Base-by-base conservation (phyloP, 139 green algal genomes). In the Chlorella sp. region DNA sequence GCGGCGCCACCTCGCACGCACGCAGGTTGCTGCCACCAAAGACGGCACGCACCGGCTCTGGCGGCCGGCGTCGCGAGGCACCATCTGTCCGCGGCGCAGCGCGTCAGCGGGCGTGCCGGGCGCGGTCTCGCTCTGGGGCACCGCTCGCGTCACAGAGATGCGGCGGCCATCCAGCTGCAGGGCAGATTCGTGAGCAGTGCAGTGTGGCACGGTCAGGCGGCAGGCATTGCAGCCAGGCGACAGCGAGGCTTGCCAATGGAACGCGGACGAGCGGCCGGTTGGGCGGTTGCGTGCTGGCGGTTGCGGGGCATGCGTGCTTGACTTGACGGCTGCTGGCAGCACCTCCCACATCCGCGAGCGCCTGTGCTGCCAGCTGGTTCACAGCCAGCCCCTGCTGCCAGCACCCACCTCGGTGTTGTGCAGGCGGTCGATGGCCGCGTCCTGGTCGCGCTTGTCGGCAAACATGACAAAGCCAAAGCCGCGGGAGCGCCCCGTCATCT, bases 391-490 rank as follows among this genome's bases (percentile, higher is more conserved):
- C 7, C 7, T 11, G 44, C 44, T 7, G 51, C 51, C 51, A 60
- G 51, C 51, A 60, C 51, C 51, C 51, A 60, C 51, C 51, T 98
- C 92, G 36, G 87, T 91, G 56, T 93, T 88, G 83, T 98, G 94
- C 90, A 97, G 88, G 51, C 90, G 78, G 4, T 84, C 81, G n/a
- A 96, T 92, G 20, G 94, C 93, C 2, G 73, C 88, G 69, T 95
- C 82, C 80, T 93, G 87, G 62, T 91, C 86, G 47, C 75, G 80
- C 82, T 92, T 85, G 64, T 97, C 89, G 4, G 72, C 74, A 67
- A 98, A 98, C 0, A 82, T 94, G 0, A 98, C 95, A 74, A 98
- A 98, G 60, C 95, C 95, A 87, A 98, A 98, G 65, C 95, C 95
- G 30, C 95, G 87, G 9, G 93, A 94, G n/a, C 91, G 88, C 20